Evolutionary conservation across 2,329 filamentous ascomycete species (phyloP), one percentile per base, ranked within the genome.

Genomic region (Parascedosporium putredinis): DNA sequence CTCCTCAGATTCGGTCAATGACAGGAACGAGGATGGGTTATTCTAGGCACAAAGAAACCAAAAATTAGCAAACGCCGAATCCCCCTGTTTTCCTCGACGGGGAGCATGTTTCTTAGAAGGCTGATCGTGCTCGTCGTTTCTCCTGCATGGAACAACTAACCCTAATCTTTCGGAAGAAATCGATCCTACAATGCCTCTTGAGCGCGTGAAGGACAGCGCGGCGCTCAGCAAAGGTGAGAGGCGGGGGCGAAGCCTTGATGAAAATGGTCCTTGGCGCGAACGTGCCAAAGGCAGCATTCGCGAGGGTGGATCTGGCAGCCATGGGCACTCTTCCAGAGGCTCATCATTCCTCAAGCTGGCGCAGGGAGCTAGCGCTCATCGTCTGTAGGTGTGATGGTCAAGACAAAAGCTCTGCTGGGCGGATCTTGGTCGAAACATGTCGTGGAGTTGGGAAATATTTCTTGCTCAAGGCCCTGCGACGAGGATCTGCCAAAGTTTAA

Each of bases 171-270:
- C 71, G 74, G 60, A 81, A 81, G 31, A 72, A 64, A 36, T 79
- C 73, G 42, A 79, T 67, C 2, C 65, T 61, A 50, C 71, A 73
- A 55, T 73, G 64, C 50, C 67, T 65, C 60, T 77, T 69, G 20
- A 81, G 63, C 24, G 71, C 67, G 40, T 72, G 70, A 29, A 81
- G 63, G 18, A 81, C 67, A 6, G 75, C 75, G 22, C 76, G 73
- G 5, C 77, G 72, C 61, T 81, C 75, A 25, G 69, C 66, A 55
- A 81, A 72, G 44, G 55, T 73, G n/a, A 64, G 57, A 9, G 78
- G 77, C 10, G 69, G 57, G 12, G 77, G 78, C n/a, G 63, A 60
- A 18, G 79, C 76, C 33, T 67, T 68, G 53, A 81, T 56, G 52
- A 54, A 55, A 9, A 55, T 20, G 6, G 52, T 54, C 27, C 53